Conservation (phyloP, 306 rosid genomes). For the Rosa chinensis region DNA sequence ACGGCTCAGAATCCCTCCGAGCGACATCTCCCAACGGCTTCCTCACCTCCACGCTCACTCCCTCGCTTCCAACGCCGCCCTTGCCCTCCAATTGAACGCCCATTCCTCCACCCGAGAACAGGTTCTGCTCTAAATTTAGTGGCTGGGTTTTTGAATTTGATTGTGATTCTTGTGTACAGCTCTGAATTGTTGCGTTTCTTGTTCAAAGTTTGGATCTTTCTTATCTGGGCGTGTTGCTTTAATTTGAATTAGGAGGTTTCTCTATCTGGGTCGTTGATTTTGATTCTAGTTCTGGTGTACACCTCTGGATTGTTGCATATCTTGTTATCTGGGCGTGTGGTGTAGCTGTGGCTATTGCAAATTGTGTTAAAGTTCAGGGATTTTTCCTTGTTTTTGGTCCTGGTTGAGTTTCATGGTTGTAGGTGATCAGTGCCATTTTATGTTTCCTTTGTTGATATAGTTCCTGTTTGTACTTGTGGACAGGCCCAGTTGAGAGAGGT, state of each 20-base stretch:
- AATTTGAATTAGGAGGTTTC: no score
- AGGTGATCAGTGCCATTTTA: neutral
- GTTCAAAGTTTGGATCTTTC: neutral
- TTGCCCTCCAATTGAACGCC: slow-evolving; percentile 57
- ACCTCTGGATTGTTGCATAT: neutral
- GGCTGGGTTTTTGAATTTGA: neutral
- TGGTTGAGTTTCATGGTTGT: neutral
- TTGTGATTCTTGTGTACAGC: neutral
- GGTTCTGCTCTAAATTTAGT: slow-evolving; percentile 25
- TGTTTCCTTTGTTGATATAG: neutral
- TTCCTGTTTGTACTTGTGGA: neutral
- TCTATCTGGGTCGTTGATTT: neutral
- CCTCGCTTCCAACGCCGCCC: slow-evolving; percentile 81
- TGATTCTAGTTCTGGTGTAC: neutral
- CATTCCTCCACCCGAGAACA: slow-evolving; percentile 70
- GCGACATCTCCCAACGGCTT: slow-evolving; percentile 80
- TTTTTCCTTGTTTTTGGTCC: neutral
- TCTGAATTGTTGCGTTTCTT: neutral
- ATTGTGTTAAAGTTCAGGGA: neutral
- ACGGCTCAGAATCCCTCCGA: slow-evolving; percentile 85
- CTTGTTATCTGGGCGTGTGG: neutral
- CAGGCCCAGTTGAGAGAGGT: slow-evolving; percentile 87
- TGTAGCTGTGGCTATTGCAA: neutral
- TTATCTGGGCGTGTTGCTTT: neutral
- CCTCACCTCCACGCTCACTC: slow-evolving; percentile 96